Conservation (phyloP, 2,329 filamentous ascomycete genomes). For the Pestalotiopsis sp. region DNA sequence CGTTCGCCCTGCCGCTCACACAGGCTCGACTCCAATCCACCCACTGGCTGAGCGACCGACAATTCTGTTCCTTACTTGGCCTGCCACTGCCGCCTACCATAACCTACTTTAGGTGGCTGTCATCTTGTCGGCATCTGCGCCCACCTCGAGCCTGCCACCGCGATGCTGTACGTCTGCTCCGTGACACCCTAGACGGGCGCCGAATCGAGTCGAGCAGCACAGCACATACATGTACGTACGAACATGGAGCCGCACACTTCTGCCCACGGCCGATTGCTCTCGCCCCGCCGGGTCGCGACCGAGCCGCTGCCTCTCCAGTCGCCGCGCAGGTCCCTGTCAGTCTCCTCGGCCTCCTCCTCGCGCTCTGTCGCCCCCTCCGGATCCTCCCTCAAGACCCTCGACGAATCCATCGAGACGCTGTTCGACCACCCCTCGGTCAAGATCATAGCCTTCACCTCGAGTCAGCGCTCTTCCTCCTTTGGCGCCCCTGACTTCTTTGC, state of each 20-base stretch:
- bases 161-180: neutral
- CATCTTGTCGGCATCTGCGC: neutral
- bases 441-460: constrained; percentile 59
- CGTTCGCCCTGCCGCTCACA: no score
- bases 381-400: constrained; percentile 11
- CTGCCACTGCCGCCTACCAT: neutral
- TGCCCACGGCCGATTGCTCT: neutral
- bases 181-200: neutral
- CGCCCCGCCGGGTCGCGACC: constrained; percentile 16
- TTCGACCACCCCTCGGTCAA: constrained; percentile 75
- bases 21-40: no score
- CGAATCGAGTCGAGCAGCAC: neutral
- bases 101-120: neutral
- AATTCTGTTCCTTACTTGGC: neutral
- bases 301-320: constrained; percentile 9
- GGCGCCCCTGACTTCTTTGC: constrained; percentile 32
- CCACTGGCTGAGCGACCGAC: neutral
- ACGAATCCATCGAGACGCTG: constrained; percentile 65
- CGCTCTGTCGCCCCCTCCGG: constrained; percentile 10
- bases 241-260: constrained; percentile 14
- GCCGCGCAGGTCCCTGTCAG: constrained; percentile 15
- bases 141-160: neutral
- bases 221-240: neutral
- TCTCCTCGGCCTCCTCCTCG: constrained; percentile 18
- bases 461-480: constrained; percentile 30